These are phyloP conservation scores for Geosmithia morbida DNA, from an alignment of 2,329 filamentous ascomycete species.

Conservation along the genomic window DNA sequence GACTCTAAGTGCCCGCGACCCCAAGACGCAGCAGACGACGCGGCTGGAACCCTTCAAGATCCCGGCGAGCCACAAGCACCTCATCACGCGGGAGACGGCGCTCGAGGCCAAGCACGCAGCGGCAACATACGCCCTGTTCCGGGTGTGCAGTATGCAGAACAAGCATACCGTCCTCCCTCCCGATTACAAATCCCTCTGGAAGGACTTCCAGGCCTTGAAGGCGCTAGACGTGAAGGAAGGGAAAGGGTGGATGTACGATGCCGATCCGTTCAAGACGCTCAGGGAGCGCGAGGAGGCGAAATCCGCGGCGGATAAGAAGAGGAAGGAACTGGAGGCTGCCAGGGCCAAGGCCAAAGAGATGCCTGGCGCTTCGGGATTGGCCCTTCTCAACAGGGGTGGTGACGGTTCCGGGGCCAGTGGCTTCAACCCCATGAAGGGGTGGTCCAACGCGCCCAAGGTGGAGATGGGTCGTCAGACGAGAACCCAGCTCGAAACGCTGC, in stretches of 20 bases:
- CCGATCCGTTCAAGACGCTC: constrained; percentile 77
- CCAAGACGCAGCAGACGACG: constrained; percentile 67
- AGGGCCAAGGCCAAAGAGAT: constrained; percentile 53
- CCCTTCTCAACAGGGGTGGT: constrained; percentile 30
- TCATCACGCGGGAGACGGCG: constrained; percentile 62
- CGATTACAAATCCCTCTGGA: constrained; percentile 82
- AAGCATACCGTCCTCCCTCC: constrained; percentile 89
- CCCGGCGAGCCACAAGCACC: constrained; percentile 59
- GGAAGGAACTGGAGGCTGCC: constrained; percentile 53
- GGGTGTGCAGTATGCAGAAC: constrained; percentile 91
- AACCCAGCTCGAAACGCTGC: constrained; percentile 61
- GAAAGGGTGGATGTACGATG: constrained; percentile 82
- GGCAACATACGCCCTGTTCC: constrained; percentile 79
- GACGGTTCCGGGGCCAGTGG: constrained; percentile 10
- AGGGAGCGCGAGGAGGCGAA: constrained; percentile 70
- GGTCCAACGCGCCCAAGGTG: constrained; percentile 75
- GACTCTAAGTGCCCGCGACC: constrained; percentile 59
- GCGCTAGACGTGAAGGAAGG: constrained; percentile 64
- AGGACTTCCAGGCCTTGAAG: constrained; percentile 75
- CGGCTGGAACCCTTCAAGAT: constrained; percentile 72
- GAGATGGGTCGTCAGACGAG: constrained; percentile 82
- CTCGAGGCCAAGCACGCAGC: constrained; percentile 89
- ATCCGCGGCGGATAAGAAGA: constrained; percentile 63
- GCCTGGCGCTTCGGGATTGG: constrained; percentile 41
- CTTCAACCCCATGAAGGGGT: constrained; percentile 50